phyloP scores from a whole-genome alignment of 140 eudicot species.

The Anethum foeniculum region DNA sequence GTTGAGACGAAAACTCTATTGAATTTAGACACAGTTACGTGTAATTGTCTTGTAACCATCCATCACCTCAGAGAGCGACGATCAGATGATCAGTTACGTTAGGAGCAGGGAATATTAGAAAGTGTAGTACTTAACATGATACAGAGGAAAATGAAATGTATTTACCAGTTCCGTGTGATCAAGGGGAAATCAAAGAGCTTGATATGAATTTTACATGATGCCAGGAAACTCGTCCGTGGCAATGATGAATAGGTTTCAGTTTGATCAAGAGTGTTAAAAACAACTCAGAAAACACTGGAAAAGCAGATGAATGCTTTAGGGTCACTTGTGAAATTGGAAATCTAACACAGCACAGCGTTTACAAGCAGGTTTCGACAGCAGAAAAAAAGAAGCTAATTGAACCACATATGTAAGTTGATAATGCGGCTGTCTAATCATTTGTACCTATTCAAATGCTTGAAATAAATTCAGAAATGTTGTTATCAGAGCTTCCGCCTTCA shows the following conservation, averaged over 20 bases:
- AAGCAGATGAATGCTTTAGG: not conserved
- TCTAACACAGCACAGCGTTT: not conserved
- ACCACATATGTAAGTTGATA: slow-evolving; percentile 29
- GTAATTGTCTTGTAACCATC: not conserved
- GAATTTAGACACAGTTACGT: not conserved
- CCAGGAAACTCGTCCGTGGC: not conserved
- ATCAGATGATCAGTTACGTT: not conserved
- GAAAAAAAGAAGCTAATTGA: not conserved
- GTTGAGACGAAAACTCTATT: not conserved
- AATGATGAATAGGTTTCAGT: not conserved
- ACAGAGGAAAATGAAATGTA: not conserved
- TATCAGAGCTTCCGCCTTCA: slow-evolving; percentile 7
- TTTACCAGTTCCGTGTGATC: not conserved
- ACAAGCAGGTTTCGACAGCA: not conserved
- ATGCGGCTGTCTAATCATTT: not conserved
- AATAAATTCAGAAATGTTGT: not conserved
- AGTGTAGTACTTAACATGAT: not conserved
- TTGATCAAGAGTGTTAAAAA: not conserved
- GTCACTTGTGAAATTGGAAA: not conserved
- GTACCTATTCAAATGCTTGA: not conserved
- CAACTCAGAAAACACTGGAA: not conserved
- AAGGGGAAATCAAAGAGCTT: not conserved
- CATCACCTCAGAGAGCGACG: not conserved
- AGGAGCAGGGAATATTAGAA: not conserved
- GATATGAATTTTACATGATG: not conserved